Base-by-base conservation (phyloP, 1,139 yeast species). In the Saccharomycopsis crataegensis region DNA sequence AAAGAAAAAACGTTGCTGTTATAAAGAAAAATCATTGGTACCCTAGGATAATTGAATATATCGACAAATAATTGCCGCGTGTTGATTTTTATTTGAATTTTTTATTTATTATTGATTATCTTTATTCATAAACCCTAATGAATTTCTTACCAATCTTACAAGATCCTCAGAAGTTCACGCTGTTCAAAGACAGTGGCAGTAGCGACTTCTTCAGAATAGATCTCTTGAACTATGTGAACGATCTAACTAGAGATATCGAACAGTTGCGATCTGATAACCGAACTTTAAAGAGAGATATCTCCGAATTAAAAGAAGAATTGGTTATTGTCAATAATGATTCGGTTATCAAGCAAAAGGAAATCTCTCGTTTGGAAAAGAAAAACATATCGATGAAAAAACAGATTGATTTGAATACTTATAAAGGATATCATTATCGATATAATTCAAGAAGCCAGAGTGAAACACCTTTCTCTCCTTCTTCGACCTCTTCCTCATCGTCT, bases 131-230 rank as follows among this genome's bases (percentile, higher is more conserved):
- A 36, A 36, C n/a, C 40, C n/a, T 40, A 14, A 54, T 53, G 52
- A 53, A 54, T 32, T 51, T 51, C 46, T 14, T 46, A n/a, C 57
- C 55, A 12, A 54, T 48, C 7, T 43, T 54, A 14, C 49, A 54
- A 37, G 53, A 54, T 48, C 55, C 53, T n/a, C 11, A 16, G 12
- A 54, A 56, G 55, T 56, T 56, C 47, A 33, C 51, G 12, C 49
- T 49, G 31, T 36, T 52, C 32, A 45, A 51, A 14, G 54, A 53
- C 8, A 48, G 48, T 16, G 46, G 48, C 22, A 46, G 49, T 8
- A 48, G 43, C n/a, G 55, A 54, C 22, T 56, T 56, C 44, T 51
- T 56, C 46, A 16, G 58, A 14, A 54, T 54, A 31, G 58, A 56
- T 37, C 43, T 56, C 32, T 48, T 54, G n/a, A 53, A 56, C 51